Conservation (phyloP, 2,329 filamentous ascomycete genomes). For the Trichoderma brevicompactum region DNA sequence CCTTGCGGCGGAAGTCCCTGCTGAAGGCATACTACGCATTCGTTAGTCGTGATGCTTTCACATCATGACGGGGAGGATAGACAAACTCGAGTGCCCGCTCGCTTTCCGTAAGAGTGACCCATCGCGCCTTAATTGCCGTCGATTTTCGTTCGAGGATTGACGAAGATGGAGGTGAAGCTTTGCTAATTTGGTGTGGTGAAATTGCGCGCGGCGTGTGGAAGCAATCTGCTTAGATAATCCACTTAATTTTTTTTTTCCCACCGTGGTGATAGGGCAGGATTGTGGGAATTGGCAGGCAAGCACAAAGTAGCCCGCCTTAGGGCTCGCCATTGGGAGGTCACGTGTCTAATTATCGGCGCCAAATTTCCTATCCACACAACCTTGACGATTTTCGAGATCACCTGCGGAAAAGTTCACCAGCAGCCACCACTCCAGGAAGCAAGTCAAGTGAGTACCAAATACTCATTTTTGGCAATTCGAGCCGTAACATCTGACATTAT, state of each 20-base stretch:
- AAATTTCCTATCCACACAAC: constrained; percentile 45
- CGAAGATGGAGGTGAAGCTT: constrained; percentile 43
- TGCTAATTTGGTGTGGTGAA: constrained; percentile 43
- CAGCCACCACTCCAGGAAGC: constrained; percentile 45
- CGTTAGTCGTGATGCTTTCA: constrained; percentile 35
- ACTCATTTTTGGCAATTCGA: constrained; percentile 20
- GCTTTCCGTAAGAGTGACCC: constrained; percentile 87
- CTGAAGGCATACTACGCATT: constrained; percentile 80
- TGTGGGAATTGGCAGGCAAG: constrained; percentile 32
- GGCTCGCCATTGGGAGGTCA: constrained; percentile 37
- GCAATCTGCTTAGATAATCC: constrained; percentile 44
- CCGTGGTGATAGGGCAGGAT: constrained; percentile 42
- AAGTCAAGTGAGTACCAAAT: constrained; percentile 46
- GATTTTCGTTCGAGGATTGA: constrained; percentile 49
- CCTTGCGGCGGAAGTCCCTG: constrained; percentile 92
- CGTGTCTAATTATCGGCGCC: constrained; percentile 37
- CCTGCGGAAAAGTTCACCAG: constrained; percentile 40
- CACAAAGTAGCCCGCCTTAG: constrained; percentile 40
- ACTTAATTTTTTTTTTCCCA: constrained; percentile 37
- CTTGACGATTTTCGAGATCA: constrained; percentile 38
- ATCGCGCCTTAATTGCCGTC: constrained; percentile 64
- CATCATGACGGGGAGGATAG: constrained; percentile 31
- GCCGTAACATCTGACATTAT: constrained; percentile 38
- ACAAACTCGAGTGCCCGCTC: constrained; percentile 82
- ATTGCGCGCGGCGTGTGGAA: constrained; percentile 47